Base-by-base conservation (phyloP, 345 rosid genomes). In the Cochlearia excelsa region DNA sequence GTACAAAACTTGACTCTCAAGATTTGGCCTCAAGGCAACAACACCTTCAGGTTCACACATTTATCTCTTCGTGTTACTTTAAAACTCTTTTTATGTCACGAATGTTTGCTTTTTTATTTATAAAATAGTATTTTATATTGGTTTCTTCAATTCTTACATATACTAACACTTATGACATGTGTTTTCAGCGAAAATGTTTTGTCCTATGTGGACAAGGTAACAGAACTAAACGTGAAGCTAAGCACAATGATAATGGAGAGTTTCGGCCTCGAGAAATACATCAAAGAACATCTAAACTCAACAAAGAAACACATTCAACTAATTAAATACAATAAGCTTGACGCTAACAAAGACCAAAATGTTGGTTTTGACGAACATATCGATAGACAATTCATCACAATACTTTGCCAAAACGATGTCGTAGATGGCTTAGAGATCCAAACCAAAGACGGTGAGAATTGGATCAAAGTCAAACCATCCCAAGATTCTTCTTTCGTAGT, bases 181-280 rank as follows among this genome's bases (percentile, higher is more conserved):
- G 23, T 16, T 16, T 16, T 16, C 59, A 69, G 81, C 26, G 38
- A 77, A 56, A 33, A 41, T 4, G 47, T 69, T 8, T 42, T 46
- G 1, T 39, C 54, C 2, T 72, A 39, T 46, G 10, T 75, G 0
- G 44, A 38, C 33, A 1, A 57, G 0, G 23, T 66, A 7, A 46
- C 70, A 2, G 78, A 80, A 65, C 9, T 83, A 57, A 72, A 69
- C 30, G 59, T 71, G 46, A 69, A 9, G 54, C 78, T 80, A 65
- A 79, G 51, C 63, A 63, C 69, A 52, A 79, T 81, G 86, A 59
- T 79, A 30, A 69, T 83, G 39, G 86, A 83, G 64, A 81, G 83
- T 68, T 81, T 77, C 29, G 77, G 83, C 0, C 69, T 74, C 4
- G 69, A 67, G 40, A 67, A 75, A 54, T 61, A 77, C 56, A 30